Conservation (phyloP, 2,329 filamentous ascomycete genomes). For the Phyllosticta citriasiana region DNA sequence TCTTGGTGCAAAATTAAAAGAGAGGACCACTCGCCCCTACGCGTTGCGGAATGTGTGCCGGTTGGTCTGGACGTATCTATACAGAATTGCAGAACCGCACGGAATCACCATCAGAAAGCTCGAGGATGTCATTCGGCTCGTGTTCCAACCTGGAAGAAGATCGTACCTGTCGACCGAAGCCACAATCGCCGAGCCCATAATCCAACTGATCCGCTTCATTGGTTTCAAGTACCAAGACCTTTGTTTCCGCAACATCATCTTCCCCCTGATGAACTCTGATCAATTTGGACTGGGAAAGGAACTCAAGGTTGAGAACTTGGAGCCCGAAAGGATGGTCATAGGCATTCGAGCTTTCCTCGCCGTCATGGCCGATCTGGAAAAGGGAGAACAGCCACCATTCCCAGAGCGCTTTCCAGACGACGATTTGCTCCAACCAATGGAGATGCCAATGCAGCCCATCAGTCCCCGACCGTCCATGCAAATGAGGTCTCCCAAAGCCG, state of each 20-base stretch:
- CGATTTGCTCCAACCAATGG: slow-evolving; percentile 30
- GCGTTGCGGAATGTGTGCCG: slow-evolving; percentile 85
- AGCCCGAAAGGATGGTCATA: slow-evolving; percentile 95
- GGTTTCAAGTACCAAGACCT: slow-evolving; percentile 90
- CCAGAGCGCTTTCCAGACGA: slow-evolving; percentile 53
- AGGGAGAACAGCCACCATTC: slow-evolving; percentile 74
- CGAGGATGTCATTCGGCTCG: slow-evolving; percentile 78
- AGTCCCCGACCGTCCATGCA: slow-evolving; percentile 25
- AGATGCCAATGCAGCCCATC: slow-evolving; percentile 20
- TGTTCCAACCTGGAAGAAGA: slow-evolving; percentile 70
- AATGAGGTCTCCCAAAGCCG: slow-evolving; percentile 23
- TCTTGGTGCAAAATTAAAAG: slow-evolving; percentile 73
- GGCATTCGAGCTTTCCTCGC: slow-evolving; percentile 89
- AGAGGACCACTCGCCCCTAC: slow-evolving; percentile 65
- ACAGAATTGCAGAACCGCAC: slow-evolving; percentile 60
- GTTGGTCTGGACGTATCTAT: slow-evolving; percentile 89
- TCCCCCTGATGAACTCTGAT: slow-evolving; percentile 87
- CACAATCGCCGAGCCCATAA: slow-evolving; percentile 76
- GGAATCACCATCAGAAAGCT: slow-evolving; percentile 65
- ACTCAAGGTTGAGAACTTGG: slow-evolving; percentile 79
- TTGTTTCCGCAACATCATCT: slow-evolving; percentile 87
- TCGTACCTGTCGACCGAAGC: slow-evolving; percentile 75
- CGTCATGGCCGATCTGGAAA: slow-evolving; percentile 88
- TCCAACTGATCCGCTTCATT: slow-evolving; percentile 89
- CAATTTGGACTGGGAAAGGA: slow-evolving; percentile 70